A percentile compares a stretch with the other conserved stretches of the same genome.
Evolutionary conservation across 2,329 filamentous ascomycete species (phyloP).

Genomic region (Fusarium continuum): DNA sequence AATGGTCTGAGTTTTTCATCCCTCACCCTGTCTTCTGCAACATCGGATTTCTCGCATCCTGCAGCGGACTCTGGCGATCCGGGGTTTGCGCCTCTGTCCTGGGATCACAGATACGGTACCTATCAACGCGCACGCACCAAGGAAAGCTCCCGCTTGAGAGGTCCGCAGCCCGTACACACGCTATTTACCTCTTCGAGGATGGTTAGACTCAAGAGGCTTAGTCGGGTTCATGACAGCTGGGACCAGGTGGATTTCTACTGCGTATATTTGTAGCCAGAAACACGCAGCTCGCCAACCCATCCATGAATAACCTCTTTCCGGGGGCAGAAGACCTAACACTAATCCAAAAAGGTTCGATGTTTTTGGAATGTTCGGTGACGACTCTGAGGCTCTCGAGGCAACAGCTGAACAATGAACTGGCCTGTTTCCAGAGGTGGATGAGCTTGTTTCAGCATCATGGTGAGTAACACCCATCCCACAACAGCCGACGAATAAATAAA

Average conservation of each 20-base stretch:
- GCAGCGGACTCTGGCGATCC: conserved; percentile 40
- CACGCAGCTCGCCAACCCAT: conserved; percentile 20
- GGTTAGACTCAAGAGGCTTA: conserved; percentile 25
- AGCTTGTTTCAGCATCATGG: conserved; percentile 3
- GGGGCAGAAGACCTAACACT: conserved; percentile 35
- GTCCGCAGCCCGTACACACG: conserved; percentile 19
- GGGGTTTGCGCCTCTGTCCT: conserved; percentile 36
- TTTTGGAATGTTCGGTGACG: conserved; percentile 29
- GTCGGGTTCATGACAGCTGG: conserved; percentile 40
- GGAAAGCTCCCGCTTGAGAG: conserved; percentile 20
- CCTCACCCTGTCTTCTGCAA: conserved; percentile 20
- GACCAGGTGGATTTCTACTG: conserved; percentile 28
- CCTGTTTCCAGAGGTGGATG: conserved; percentile 3
- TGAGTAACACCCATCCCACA: conserved; percentile 7
- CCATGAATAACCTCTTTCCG: conserved; percentile 15
- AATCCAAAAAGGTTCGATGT: conserved; percentile 21
- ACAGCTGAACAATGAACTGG: conserved; percentile 2
- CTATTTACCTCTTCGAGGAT: conserved; percentile 28
- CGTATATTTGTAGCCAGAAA: conserved; percentile 22
- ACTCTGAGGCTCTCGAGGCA: background rate
- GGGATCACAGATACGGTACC: conserved; percentile 30
- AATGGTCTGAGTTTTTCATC: conserved; percentile 4
- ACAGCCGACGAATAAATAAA: background rate
- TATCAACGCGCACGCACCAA: conserved; percentile 19
- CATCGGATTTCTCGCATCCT: conserved; percentile 40